Base-by-base conservation (phyloP, 2,329 filamentous ascomycete species). In the Ilyonectria mors-panacis region DNA sequence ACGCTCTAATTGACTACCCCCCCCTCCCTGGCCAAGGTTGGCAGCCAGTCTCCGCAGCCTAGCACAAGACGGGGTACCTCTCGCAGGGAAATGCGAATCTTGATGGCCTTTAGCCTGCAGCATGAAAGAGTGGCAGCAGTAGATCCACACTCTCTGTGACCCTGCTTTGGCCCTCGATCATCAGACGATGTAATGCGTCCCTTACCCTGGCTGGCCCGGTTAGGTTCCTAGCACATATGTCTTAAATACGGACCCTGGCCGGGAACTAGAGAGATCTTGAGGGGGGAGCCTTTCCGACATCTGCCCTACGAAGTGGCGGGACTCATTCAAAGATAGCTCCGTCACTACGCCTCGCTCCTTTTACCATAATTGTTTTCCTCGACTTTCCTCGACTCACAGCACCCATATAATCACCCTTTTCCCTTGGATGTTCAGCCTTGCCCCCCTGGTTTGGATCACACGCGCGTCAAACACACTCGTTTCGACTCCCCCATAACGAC, bases 1-100 rank as follows among this genome's bases (percentile, higher is more conserved):
- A 87, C 86, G 83, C 80, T 81, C 85, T 85, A 87, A 86, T 87
- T 87, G 87, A 87, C 85, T 84, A 82, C 83, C 81, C 82, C 84
- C 83, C 82, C 81, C 79, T 80, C 81, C 70, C 74, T 73, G 67
- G 68, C 66, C 56, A 66, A 65, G 67, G 66, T 66, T 71, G 71
- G 72, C 81, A 79, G 81, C 76, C 82, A 82, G 73, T 75, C 73
- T 75, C 75, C 70, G 73, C 67, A 76, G 62, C 72, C 68, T 63
- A 73, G 73, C 66, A 72, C 67, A 67, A 59, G 69, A 67, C 59
- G 70, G 72, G 65, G 70, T 67, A 63, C 71, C 66, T 59, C 73
- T 70, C 73, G 66, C 66, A 61, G 69, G 73, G 72, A 68, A 68
- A 72, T 67, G 66, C 63, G 67, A 76, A 74, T 70, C 74, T 76